A percentile compares a stretch with the other conserved stretches of the same genome.
Evolutionary conservation across 2,329 filamentous ascomycete genomes (phyloP).

Genomic region (Cordyceps pruinosa): DNA sequence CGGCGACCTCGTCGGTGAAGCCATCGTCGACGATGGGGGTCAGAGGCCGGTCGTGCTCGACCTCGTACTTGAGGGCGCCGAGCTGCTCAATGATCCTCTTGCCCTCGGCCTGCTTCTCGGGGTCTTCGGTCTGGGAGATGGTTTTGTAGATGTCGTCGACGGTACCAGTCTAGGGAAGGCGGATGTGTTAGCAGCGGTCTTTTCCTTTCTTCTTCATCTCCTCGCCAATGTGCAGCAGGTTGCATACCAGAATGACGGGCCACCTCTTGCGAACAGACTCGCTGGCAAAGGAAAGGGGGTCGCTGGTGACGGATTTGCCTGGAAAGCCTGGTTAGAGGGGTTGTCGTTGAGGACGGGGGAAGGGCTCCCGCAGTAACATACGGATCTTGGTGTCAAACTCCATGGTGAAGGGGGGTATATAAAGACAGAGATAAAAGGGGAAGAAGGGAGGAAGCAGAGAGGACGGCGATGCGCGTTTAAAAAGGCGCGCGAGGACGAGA

Average conservation of each 20-base stretch:
- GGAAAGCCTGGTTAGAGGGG: conserved; percentile 4
- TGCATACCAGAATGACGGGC: conserved; percentile 77
- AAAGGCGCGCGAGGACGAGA: conserved; percentile 1
- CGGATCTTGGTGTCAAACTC: conserved; percentile 68
- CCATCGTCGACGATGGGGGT: conserved; percentile 75
- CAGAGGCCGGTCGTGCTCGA: conserved; percentile 79
- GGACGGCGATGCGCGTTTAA: conserved; percentile 6
- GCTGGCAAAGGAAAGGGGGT: conserved; percentile 81
- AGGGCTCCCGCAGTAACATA: conserved; percentile 35
- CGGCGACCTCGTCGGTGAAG: conserved; percentile 66
- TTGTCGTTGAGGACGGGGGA: not conserved
- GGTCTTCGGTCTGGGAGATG: conserved; percentile 50
- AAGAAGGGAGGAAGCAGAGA: not conserved
- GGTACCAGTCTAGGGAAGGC: conserved; percentile 71
- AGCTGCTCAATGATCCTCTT: conserved; percentile 78
- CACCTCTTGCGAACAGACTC: conserved; percentile 80
- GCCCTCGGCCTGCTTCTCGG: conserved; percentile 67
- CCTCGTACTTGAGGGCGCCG: conserved; percentile 82
- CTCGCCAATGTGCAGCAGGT: not conserved
- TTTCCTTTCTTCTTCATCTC: not conserved
- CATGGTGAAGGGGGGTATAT: conserved; percentile 38
- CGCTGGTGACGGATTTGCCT: conserved; percentile 74
- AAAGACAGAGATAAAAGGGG: not conserved
- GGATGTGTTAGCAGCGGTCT: not conserved
- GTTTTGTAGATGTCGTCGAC: conserved; percentile 92